Evolutionary conservation across 139 green algal species (phyloP).

Genomic region (Axilococcus clingmanii): DNA sequence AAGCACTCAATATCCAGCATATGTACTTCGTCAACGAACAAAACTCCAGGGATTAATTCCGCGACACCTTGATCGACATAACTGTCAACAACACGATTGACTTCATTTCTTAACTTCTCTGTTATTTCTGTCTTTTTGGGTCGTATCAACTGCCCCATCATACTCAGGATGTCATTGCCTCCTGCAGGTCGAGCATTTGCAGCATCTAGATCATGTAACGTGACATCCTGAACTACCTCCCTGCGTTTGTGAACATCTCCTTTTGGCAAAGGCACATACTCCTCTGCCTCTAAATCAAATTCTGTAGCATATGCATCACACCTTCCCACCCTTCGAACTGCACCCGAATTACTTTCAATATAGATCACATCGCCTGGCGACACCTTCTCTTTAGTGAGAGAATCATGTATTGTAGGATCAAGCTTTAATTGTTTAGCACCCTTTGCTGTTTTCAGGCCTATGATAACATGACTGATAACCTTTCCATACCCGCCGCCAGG

Average conservation of each 20-base stretch:
- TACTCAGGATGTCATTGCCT: constrained; percentile 85
- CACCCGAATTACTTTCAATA: constrained; percentile 94
- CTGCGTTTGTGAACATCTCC: constrained; percentile 99
- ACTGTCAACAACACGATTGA: constrained; percentile 88
- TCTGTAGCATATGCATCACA: constrained; percentile 92
- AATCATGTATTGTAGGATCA: constrained; percentile 96
- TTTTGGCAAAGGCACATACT: constrained; percentile 99
- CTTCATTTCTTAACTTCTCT: constrained; percentile 95
- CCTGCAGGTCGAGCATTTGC: constrained; percentile 90
- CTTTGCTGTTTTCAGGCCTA: constrained; percentile 92
- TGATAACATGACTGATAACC: constrained; percentile 83
- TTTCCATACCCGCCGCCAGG: constrained; percentile 69
- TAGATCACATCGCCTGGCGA: constrained; percentile 95
- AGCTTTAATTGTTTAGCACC: constrained; percentile 96
- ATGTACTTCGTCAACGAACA: constrained; percentile 98
- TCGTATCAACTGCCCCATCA: constrained; percentile 95
- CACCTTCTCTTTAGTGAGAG: constrained; percentile 87
- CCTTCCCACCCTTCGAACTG: constrained; percentile 92
- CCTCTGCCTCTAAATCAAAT: constrained; percentile 97
- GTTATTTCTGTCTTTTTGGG: constrained; percentile 99
- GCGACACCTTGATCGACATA: constrained; percentile 51
- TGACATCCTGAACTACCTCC: constrained; percentile 99
- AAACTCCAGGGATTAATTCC: constrained; percentile 94
- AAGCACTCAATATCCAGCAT: constrained; percentile 99
- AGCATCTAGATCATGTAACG: constrained; percentile 93